Conservation (phyloP, 2,329 filamentous ascomycete species). For the Mycosphaerella arachidis region DNA sequence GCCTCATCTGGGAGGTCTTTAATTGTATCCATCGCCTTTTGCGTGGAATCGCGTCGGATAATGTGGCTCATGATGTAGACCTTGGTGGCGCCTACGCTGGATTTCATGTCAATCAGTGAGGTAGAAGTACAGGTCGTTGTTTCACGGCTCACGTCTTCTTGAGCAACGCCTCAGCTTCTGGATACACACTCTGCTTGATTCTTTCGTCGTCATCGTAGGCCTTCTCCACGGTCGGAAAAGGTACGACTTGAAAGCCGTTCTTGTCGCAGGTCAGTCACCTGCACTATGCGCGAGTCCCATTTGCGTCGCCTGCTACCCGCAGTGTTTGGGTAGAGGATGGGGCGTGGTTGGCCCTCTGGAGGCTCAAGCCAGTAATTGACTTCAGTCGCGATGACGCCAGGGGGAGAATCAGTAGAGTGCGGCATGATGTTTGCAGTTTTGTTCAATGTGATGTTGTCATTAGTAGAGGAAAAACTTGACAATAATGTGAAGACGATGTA, state of each 20-base stretch:
- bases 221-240: not conserved
- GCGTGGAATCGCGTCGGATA: not conserved
- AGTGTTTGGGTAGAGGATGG: not conserved
- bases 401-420: not conserved
- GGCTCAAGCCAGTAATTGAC: not conserved
- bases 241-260: constrained; percentile 11
- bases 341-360: not conserved
- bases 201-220: not conserved
- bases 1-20: constrained; percentile 4
- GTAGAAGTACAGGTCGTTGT: not conserved
- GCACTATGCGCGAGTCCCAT: not conserved
- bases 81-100: constrained; percentile 4
- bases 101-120: not conserved
- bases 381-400: not conserved
- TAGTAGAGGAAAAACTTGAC: no score
- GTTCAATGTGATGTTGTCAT: no score
- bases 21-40: not conserved
- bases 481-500: no score
- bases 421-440: not conserved
- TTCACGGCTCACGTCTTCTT: constrained; percentile 2
- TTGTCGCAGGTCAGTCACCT: constrained; percentile 1
- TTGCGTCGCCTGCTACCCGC: not conserved
- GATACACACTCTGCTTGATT: not conserved
- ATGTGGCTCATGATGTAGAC: constrained; percentile 3
- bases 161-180: not conserved